Base-by-base conservation (phyloP, 2,329 filamentous ascomycete genomes). In the Colletotrichum somersetense region DNA sequence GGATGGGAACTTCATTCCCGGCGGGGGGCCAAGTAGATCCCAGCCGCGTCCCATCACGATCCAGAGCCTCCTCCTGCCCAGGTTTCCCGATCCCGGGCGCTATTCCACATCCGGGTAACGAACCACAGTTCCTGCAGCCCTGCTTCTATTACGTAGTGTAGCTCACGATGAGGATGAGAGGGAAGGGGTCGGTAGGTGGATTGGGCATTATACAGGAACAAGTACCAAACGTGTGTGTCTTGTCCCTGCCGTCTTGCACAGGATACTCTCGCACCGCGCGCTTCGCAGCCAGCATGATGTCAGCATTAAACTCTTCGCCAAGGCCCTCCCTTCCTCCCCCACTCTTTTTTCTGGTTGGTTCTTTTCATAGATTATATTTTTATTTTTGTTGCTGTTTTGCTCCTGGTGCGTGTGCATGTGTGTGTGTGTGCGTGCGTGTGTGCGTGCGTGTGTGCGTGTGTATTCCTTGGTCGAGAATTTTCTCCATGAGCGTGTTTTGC, bases 61-160 rank as follows among this genome's bases (percentile, higher is more conserved):
- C 69, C 69, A 69, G 59, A 62, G 66, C 66, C 58, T 68, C 4
- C 30, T 30, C 30, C 66, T 33, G 50, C 44, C 35, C 44, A 55
- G 42, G 59, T n/a, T 52, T 55, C 53, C 59, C 26, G 53, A 58
- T 69, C 59, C 59, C 66, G 33, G 30, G 30, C 59, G 61, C 69
- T 42, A 65, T 64, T 12, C 66, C 50, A 0, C 7, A 44, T 68
- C 23, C 52, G 59, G 69, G 66, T 30, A 72, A 69, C 48, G 69
- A 20, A 56, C 69, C 69, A 69, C 69, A 69, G 59, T 72, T 72
- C 66, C 69, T 72, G 69, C 69, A 72, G 66, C 69, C 69, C 66
- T 72, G 69, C 65, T 63, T 61, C 66, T 5, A 30, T 20, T 66
- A 44, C 42, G 6, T 44, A 44, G 8, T 3, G 38, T 14, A 14